phyloP scores from a whole-genome alignment of 352 stramenopile species.

The Phytophthora cactorum region DNA sequence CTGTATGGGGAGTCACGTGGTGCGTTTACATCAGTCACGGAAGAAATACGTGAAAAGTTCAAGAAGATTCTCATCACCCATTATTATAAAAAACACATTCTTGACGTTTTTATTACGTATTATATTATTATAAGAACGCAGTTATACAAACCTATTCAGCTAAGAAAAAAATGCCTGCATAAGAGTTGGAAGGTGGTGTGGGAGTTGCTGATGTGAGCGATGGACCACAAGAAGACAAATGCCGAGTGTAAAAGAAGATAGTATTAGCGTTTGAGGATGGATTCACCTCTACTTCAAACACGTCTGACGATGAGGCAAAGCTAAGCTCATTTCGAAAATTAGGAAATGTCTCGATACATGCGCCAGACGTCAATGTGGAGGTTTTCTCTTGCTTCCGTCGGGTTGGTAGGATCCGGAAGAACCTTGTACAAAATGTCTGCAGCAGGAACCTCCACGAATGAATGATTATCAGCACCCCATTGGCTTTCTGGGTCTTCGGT shows the following conservation, averaged over 20 bases:
- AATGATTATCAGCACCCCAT: not conserved
- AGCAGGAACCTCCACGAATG: not conserved
- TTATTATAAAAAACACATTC: not conserved
- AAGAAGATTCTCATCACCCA: not conserved
- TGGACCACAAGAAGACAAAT: too few relatives aligned
- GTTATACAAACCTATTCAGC: too few relatives aligned
- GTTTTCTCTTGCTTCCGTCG: not conserved
- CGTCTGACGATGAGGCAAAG: too few relatives aligned
- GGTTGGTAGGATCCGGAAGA: not conserved
- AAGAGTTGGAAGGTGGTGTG: too few relatives aligned
- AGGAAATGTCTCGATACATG: not conserved
- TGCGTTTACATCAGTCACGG: not conserved
- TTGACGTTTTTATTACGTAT: too few relatives aligned
- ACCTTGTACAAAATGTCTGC: not conserved
- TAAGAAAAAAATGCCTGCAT: too few relatives aligned
- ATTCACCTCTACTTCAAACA: too few relatives aligned
- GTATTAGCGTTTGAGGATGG: too few relatives aligned
- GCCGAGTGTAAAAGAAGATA: too few relatives aligned
- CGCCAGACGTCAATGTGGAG: not conserved
- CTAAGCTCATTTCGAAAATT: not conserved
- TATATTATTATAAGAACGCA: too few relatives aligned
- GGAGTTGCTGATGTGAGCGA: too few relatives aligned
- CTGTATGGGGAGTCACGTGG: too few relatives aligned
- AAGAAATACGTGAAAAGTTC: not conserved
- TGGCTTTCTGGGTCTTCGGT: not conserved